A percentile compares a stretch with the other conserved stretches of the same genome.
These are phyloP conservation scores for Clarireedia paspali DNA, from an alignment of 2,329 filamentous ascomycete species.

Conservation along the genomic window DNA sequence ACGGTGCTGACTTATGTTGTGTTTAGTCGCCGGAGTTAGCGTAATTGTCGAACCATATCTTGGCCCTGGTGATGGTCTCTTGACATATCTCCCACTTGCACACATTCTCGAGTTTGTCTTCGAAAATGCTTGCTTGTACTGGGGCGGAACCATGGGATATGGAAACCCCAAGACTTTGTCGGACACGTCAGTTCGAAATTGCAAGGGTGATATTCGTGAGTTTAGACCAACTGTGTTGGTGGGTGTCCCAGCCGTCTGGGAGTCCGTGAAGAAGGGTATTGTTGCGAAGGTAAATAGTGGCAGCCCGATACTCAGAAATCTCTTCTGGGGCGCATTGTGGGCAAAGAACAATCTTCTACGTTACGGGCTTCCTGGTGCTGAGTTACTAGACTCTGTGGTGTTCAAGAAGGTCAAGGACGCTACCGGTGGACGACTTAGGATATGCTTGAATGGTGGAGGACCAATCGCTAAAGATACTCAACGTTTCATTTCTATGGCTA, in stretches of 20 bases:
- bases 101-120: slow-evolving; percentile 96
- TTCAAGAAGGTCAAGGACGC: slow-evolving; percentile 89
- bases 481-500: slow-evolving; percentile 82
- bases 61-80: slow-evolving; percentile 65
- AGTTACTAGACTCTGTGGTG: slow-evolving; percentile 70
- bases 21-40: slow-evolving; percentile 67
- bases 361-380: slow-evolving; percentile 56
- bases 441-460: slow-evolving; percentile 91
- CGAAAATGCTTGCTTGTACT: slow-evolving; percentile 81
- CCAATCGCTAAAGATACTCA: slow-evolving; percentile 83
- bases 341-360: slow-evolving; percentile 52
- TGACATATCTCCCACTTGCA: slow-evolving; percentile 88
- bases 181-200: slow-evolving; percentile 79
- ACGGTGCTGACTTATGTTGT: neutral
- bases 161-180: slow-evolving; percentile 83
- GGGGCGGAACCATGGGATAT: slow-evolving; percentile 88
- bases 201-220: slow-evolving; percentile 86
- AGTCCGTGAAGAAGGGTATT: slow-evolving; percentile 93
- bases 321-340: slow-evolving; percentile 66
- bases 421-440: slow-evolving; percentile 79
- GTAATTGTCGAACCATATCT: slow-evolving; percentile 70
- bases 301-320: slow-evolving; percentile 59
- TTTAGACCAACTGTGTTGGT: slow-evolving; percentile 83
- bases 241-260: slow-evolving; percentile 94
- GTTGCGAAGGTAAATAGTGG: slow-evolving; percentile 59